Base-by-base conservation (phyloP, 768 basidiomycete genomes). In the Sistotremastrum niveocremeum region DNA sequence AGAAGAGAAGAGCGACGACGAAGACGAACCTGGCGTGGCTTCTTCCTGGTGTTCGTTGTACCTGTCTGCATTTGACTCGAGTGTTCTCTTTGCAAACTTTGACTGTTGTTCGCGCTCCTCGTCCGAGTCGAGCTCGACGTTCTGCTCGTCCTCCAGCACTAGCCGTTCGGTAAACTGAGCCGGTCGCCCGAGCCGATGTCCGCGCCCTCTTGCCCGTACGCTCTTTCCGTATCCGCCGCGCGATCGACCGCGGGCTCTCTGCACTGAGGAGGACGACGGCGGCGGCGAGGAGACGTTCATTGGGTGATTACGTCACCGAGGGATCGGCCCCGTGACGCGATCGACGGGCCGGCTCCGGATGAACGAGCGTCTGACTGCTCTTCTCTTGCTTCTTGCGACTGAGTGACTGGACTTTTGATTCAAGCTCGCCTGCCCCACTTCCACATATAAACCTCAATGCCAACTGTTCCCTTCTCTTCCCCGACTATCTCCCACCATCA, bases 171-270 rank as follows among this genome's bases (percentile, higher is more conserved):
- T 56, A 58, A 82, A 85, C 53, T 75, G 77, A 44, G 83, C 81
- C 4, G 77, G 76, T 35, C 80, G 76, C 2, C 81, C 79, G 7
- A 54, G 53, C 1, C 79, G 71, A 30, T 72, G 65, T 4, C 79
- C 78, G 38, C 79, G 64, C 3, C 84, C 84, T 3, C 79, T 64
- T 7, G 84, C 80, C 30, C 83, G 76, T 12, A 85, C 68, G 55
- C 80, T 81, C 62, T 85, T 86, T 0, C 83, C 83, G 3, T 77
- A 63, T 2, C 81, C 81, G 1, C 83, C 82, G 44, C 81, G 70
- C 44, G 77, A 74, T 54, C 70, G 73, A 29, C 74, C 70, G 47
- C 75, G 61, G 0, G 76, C 76, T 46, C 73, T 30, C 32, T 31
- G 30, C 6, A 34, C 10, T 11, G 49, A 30, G 4, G 39, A 20